A percentile compares a stretch with the other conserved stretches of the same genome.
Evolutionary conservation across 2,329 filamentous ascomycete genomes (phyloP).

Genomic region (Apiospora marii): DNA sequence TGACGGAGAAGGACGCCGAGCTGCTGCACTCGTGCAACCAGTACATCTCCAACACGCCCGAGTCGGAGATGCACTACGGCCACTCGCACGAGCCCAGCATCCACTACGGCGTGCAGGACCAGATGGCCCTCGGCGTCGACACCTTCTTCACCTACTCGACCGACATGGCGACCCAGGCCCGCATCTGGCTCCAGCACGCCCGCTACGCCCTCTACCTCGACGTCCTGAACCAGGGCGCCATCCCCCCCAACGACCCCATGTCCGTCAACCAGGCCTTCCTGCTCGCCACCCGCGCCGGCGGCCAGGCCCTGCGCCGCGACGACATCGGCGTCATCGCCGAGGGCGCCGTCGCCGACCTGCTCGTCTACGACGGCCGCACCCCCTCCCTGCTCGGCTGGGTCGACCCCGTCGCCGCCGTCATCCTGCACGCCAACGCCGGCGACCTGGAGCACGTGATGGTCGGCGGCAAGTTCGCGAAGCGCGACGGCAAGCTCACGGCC

Average conservation of each 20-base stretch:
- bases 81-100: slow-evolving; percentile 52
- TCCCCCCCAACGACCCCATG: slow-evolving; percentile 60
- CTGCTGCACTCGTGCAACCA: slow-evolving; percentile 59
- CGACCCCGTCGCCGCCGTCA: slow-evolving; percentile 63
- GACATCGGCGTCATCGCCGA: slow-evolving; percentile 58
- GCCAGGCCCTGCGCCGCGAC: slow-evolving; percentile 55
- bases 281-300: slow-evolving; percentile 61
- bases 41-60: slow-evolving; percentile 64
- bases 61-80: slow-evolving; percentile 67
- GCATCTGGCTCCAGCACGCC: slow-evolving; percentile 60
- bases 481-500: slow-evolving; percentile 46
- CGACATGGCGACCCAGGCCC: slow-evolving; percentile 60
- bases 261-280: slow-evolving; percentile 62
- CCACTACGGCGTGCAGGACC: slow-evolving; percentile 53
- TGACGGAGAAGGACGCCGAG: slow-evolving; percentile 48
- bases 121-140: slow-evolving; percentile 61
- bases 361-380: slow-evolving; percentile 58
- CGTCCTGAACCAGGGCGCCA: slow-evolving; percentile 41
- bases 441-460: slow-evolving; percentile 61
- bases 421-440: slow-evolving; percentile 61
- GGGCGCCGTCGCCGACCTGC: slow-evolving; percentile 62
- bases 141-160: slow-evolving; percentile 61
- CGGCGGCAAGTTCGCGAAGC: slow-evolving; percentile 57
- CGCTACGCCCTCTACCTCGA: slow-evolving; percentile 49
- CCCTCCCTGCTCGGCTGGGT: slow-evolving; percentile 61